These are phyloP conservation scores for Vanrija pseudolonga DNA, from an alignment of 1,284 basidiomycete species.

Conservation along the genomic window DNA sequence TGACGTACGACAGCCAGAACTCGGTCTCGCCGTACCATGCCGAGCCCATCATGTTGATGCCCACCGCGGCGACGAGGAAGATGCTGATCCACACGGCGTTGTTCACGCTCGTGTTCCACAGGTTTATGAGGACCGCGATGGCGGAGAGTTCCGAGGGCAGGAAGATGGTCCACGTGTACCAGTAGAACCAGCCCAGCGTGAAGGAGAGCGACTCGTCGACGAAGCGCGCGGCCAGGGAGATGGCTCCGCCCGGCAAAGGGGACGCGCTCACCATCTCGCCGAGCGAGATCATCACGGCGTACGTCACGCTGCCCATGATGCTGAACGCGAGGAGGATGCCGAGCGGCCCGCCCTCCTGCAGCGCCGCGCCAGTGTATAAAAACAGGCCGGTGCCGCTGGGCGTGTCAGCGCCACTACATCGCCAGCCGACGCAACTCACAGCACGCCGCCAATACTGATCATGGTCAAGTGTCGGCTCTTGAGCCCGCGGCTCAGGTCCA, in stretches of 20 bases:
- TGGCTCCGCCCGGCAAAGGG: conserved; percentile 63
- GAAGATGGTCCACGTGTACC: conserved; percentile 64
- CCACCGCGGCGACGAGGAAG: conserved; percentile 65
- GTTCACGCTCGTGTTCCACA: conserved; percentile 61
- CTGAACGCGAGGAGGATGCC: conserved; percentile 11
- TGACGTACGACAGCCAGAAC: conserved; percentile 60
- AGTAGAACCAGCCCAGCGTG: conserved; percentile 79
- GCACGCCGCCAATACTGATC: conserved; percentile 31
- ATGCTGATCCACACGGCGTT: conserved; percentile 69
- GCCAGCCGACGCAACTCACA: conserved; percentile 10
- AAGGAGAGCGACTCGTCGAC: conserved; percentile 69
- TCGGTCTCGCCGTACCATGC: conserved; percentile 43
- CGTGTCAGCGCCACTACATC: not conserved
- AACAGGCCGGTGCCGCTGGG: conserved; percentile 6
- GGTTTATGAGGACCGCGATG: conserved; percentile 68
- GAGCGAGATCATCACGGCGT: conserved; percentile 48
- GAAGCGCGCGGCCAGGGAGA: conserved; percentile 63
- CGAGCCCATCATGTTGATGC: conserved; percentile 14
- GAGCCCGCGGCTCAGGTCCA: conserved; percentile 23
- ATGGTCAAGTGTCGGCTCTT: conserved; percentile 33
- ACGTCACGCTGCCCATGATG: conserved; percentile 44
- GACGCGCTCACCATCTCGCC: conserved; percentile 51
- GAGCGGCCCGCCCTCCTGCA: conserved; percentile 49
- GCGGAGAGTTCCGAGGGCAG: conserved; percentile 75
- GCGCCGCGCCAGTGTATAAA: conserved; percentile 6